Evolutionary conservation across 805 yeast genomes (phyloP).

Genomic region (Starmera pachycereana): DNA sequence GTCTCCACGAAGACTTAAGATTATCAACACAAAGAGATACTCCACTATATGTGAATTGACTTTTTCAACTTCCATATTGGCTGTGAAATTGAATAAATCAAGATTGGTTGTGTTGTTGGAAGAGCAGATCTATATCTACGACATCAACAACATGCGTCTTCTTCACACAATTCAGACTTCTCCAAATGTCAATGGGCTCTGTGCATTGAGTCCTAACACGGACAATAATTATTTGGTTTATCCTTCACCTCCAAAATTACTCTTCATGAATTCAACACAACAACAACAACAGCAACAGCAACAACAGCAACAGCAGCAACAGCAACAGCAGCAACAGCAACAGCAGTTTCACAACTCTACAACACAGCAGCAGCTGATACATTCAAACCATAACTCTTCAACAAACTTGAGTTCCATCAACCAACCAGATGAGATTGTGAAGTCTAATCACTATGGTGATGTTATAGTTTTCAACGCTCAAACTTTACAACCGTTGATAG

Average conservation of each 20-base stretch:
- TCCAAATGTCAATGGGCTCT: constrained; percentile 42
- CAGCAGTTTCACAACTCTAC: neutral
- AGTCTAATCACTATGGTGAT: constrained; percentile 40
- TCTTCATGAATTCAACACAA: constrained; percentile 14
- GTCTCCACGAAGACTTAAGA: constrained; percentile 74
- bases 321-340: neutral
- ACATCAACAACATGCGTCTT: constrained; percentile 58
- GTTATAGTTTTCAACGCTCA: constrained; percentile 57
- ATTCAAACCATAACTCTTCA: neutral
- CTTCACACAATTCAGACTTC: constrained; percentile 43
- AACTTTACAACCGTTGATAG: constrained; percentile 52
- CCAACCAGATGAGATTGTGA: constrained; percentile 24
- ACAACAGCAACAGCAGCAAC: neutral
- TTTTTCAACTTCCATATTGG: constrained; percentile 51
- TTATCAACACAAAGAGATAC: constrained; percentile 66
- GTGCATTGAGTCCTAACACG: constrained; percentile 46
- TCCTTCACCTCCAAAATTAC: constrained; percentile 63
- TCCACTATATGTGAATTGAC: constrained; percentile 60
- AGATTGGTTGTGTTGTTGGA: constrained; percentile 50
- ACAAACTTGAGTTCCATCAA: constrained; percentile 28
- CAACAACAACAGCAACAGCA: neutral
- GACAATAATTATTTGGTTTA: constrained; percentile 53
- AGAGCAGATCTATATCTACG: constrained; percentile 64
- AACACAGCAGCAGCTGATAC: no score
- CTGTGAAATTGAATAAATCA: constrained; percentile 55